phyloP scores from a whole-genome alignment of 257 asterid genomes.

The Plectranthus barbatus region DNA sequence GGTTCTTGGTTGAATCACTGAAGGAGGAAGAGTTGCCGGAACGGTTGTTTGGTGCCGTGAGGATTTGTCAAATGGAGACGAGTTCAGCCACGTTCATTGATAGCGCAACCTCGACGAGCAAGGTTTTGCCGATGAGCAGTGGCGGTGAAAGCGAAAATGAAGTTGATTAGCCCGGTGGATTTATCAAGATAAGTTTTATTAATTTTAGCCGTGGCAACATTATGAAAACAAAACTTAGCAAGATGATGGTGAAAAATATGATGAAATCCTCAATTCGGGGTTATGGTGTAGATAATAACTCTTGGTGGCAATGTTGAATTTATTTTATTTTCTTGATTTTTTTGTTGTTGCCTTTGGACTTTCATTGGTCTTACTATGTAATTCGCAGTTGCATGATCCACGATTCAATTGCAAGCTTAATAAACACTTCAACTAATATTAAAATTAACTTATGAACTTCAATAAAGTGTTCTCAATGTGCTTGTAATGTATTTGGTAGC shows the following conservation, averaged over 20 bases:
- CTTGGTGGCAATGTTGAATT: conserved; percentile 14
- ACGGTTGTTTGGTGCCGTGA: conserved; percentile 70
- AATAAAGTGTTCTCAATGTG: neutral
- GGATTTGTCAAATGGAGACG: conserved; percentile 92
- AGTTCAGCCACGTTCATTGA: conserved; percentile 60
- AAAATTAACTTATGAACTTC: neutral
- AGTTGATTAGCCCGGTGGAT: conserved; percentile 15
- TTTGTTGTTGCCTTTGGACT: neutral
- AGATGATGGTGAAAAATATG: conserved; percentile 14
- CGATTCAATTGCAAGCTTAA: neutral
- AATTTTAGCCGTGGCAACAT: conserved; percentile 16
- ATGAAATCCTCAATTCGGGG: conserved; percentile 17
- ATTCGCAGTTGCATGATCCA: neutral
- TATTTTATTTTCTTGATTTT: conserved; percentile 1
- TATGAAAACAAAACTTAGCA: conserved; percentile 5
- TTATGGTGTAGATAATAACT: conserved; percentile 30
- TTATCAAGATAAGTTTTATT: neutral
- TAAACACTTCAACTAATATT: neutral
- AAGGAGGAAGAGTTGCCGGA: conserved; percentile 84
- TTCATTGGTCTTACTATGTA: neutral
- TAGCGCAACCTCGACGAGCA: conserved; percentile 33
- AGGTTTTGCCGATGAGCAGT: conserved; percentile 42
- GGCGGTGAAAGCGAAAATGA: conserved; percentile 45
- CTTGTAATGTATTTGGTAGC: too few relatives aligned
- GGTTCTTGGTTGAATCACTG: conserved; percentile 73